These are phyloP conservation scores for Fragaria nilgerrensis DNA, from an alignment of 306 rosid genomes.

Conservation along the genomic window DNA sequence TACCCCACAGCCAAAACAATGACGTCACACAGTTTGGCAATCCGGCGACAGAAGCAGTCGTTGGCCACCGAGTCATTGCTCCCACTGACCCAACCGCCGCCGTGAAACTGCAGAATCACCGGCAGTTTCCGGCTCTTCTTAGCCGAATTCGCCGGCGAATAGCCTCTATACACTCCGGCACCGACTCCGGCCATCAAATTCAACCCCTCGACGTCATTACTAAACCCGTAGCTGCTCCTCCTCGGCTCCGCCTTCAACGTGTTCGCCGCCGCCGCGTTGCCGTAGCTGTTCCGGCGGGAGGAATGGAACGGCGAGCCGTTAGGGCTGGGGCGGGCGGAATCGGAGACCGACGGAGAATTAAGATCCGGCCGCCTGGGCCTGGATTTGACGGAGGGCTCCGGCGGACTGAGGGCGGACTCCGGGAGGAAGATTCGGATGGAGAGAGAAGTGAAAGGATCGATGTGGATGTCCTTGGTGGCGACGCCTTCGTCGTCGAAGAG, in stretches of 20 bases:
- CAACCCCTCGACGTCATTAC: slow-evolving; percentile 49
- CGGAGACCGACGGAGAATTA: slow-evolving; percentile 16
- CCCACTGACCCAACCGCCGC: slow-evolving; percentile 99
- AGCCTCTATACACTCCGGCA: slow-evolving; percentile 59
- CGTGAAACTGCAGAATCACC: slow-evolving; percentile 86
- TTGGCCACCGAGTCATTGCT: slow-evolving; percentile 79
- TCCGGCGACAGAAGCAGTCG: slow-evolving; percentile 73
- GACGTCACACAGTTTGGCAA: slow-evolving; percentile 74
- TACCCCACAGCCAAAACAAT: slow-evolving; percentile 77
- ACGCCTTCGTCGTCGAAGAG: slow-evolving; percentile 84
- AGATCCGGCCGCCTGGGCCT: slow-evolving; percentile 32
- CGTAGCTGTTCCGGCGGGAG: slow-evolving; percentile 56
- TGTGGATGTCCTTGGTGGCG: slow-evolving; percentile 92
- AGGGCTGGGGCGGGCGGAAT: slow-evolving; percentile 21
- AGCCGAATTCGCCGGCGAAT: slow-evolving; percentile 41
- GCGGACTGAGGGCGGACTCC: slow-evolving; percentile 67
- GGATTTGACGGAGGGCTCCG: slow-evolving; percentile 49
- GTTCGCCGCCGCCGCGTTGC: slow-evolving; percentile 27
- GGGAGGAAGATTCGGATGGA: slow-evolving; percentile 89
- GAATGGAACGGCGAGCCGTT: slow-evolving; percentile 12
- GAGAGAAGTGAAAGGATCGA: slow-evolving; percentile 74
- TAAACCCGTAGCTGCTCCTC: slow-evolving; percentile 43
- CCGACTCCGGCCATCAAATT: slow-evolving; percentile 43
- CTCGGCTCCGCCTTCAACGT: slow-evolving; percentile 36
- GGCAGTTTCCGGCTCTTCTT: slow-evolving; percentile 57